These are phyloP conservation scores for Fusarium equiseti DNA, from an alignment of 2,329 filamentous ascomycete genomes.

Conservation along the genomic window DNA sequence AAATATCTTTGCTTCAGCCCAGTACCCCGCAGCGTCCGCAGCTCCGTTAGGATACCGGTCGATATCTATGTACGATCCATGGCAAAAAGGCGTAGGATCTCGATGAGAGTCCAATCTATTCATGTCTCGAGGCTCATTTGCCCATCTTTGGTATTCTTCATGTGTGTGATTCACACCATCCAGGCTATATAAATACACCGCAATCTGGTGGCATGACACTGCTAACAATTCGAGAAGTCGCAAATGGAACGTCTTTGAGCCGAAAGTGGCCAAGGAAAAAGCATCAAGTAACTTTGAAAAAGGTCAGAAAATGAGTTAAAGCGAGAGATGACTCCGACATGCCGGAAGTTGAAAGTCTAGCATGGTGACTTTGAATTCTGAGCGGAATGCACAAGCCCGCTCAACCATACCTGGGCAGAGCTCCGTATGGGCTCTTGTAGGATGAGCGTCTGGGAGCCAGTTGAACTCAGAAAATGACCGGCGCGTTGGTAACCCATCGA, in stretches of 20 bases:
- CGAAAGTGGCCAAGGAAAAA: not conserved
- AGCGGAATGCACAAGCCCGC: not conserved
- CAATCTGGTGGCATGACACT: slow-evolving; percentile 11
- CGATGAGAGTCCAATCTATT: too few relatives aligned
- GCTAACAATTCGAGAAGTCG: slow-evolving; percentile 22
- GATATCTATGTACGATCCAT: not conserved
- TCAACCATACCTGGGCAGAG: slow-evolving; percentile 12
- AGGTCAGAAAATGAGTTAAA: too few relatives aligned
- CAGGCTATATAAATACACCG: not conserved
- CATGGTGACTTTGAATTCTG: rapidly evolving
- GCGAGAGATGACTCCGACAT: not conserved
- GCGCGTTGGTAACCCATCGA: slow-evolving; percentile 13
- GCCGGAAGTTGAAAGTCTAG: not conserved
- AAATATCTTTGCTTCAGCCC: slow-evolving; percentile 31
- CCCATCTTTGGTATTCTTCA: not conserved
- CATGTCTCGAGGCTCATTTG: not conserved
- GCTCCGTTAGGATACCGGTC: slow-evolving; percentile 12
- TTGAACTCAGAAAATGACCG: not conserved
- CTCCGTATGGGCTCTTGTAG: not conserved
- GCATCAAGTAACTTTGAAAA: not conserved
- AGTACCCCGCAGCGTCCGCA: slow-evolving; percentile 24
- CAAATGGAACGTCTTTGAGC: not conserved
- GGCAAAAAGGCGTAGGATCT: slow-evolving; percentile 10
- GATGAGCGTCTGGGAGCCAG: not conserved
- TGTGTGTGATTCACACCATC: slow-evolving; percentile 9